Base-by-base conservation (phyloP, 148 eudicot species). In the Arctostaphylos glauca region DNA sequence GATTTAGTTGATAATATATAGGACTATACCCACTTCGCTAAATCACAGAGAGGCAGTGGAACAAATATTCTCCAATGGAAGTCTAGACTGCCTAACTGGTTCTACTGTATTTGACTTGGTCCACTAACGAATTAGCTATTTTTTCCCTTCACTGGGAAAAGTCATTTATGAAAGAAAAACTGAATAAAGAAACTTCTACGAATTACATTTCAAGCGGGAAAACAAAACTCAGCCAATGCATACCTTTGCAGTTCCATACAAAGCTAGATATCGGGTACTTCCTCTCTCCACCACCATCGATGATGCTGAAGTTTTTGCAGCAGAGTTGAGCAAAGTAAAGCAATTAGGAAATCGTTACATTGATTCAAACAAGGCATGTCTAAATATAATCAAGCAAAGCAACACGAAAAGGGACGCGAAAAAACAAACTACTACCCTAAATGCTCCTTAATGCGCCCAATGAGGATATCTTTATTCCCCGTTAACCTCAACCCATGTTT, bases 191-290 rank as follows among this genome's bases (percentile, higher is more conserved):
- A 49, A 53, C 8, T 5, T 46, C 72, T 13, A 23, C 14, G 46
- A 80, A 41, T 1, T 31, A 31, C 38, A 31, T 31, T 31, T 31
- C 38, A 31, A 31, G 38, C 38, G 38, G 38, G 38, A 31, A 31
- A 31, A 31, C 38, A 31, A 31, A 31, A 31, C 82, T 25, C 68
- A 43, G 46, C n/a, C 53, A 44, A 66, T 41, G 80, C 84, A 71
- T 84, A 93, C 98, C 98, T 90, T 93, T 93, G 89, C 96, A 94
- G 84, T 91, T 92, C 77, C 93, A 67, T 44, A 89, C 89, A 86
- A 94, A 94, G 88, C 94, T 93, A 7, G 93, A 93, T 9, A 85
- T 81, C 19, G 96, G 98, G 53, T 90, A 94, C 86, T 91, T 94
- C 46, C 60, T 79, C 82, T 91, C 98, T 84, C 96, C 95, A 56